A percentile compares a stretch with the other conserved stretches of the same genome.
phyloP scores from a whole-genome alignment of 129 eudicot genomes.

The Kitagawia praeruptora region DNA sequence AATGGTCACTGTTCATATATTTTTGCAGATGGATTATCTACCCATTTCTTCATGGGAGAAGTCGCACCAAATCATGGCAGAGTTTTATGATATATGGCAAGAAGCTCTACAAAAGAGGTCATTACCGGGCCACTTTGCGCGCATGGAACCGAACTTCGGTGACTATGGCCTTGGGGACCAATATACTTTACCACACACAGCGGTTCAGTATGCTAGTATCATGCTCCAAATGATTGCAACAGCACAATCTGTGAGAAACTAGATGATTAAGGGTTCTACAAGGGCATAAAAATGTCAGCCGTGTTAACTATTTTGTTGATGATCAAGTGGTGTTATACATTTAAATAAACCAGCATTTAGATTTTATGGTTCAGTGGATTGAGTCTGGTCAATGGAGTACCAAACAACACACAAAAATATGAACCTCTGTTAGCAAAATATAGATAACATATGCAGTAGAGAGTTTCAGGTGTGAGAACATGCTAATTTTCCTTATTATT shows the following conservation, averaged over 20 bases:
- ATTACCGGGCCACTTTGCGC: conserved; percentile 86
- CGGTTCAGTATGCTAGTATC: conserved; percentile 75
- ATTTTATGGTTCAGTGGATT: not conserved
- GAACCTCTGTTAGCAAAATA: not conserved
- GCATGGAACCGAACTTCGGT: conserved; percentile 60
- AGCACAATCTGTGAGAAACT: conserved; percentile 63
- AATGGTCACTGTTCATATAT: conserved; percentile 4
- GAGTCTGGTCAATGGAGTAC: not conserved
- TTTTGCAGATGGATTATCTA: conserved; percentile 73
- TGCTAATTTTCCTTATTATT: too few species aligned
- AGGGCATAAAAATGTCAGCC: not conserved
- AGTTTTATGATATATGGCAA: conserved; percentile 70
- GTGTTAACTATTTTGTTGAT: not conserved
- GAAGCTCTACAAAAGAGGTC: conserved; percentile 69
- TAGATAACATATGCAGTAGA: too few species aligned
- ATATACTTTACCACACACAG: conserved; percentile 73
- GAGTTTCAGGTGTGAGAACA: too few species aligned
- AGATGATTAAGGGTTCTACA: conserved; percentile 9
- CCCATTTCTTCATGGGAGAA: conserved; percentile 85
- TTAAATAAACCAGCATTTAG: not conserved
- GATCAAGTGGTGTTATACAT: not conserved
- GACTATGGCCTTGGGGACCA: conserved; percentile 74
- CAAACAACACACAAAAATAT: not conserved
- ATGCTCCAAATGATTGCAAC: conserved; percentile 81
- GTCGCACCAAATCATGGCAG: conserved; percentile 69